Conservation (phyloP, 2,329 filamentous ascomycete genomes). For the Cryphonectria naterciae region DNA sequence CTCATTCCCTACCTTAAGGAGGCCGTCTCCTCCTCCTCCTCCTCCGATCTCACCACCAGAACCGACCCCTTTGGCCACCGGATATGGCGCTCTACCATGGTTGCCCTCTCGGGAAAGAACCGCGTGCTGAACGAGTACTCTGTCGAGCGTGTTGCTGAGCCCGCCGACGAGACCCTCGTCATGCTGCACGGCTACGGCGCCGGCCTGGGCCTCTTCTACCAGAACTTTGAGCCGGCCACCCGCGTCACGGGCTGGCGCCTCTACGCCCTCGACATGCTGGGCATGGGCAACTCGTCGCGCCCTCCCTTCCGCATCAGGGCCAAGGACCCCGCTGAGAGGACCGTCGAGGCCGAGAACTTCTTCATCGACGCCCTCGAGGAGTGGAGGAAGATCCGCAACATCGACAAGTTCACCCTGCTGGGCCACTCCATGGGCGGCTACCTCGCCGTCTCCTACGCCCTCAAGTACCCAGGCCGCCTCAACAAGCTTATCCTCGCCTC, state of each 20-base stretch:
- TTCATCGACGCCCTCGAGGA: conserved; percentile 96
- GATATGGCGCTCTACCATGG: conserved; percentile 83
- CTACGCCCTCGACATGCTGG: conserved; percentile 91
- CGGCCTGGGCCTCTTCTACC: conserved; percentile 96
- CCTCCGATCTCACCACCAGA: conserved; percentile 46
- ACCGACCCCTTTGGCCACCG: conserved; percentile 83
- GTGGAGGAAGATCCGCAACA: conserved; percentile 85
- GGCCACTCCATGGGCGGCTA: conserved; percentile 93
- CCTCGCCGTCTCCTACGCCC: conserved; percentile 89
- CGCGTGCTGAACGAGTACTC: conserved; percentile 91
- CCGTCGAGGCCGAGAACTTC: conserved; percentile 89
- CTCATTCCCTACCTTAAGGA: conserved; percentile 83
- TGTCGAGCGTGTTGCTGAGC: conserved; percentile 79
- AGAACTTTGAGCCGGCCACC: conserved; percentile 90
- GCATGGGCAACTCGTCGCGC: conserved; percentile 87
- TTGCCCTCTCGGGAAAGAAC: conserved; percentile 82
- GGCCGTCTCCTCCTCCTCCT: conserved; percentile 60
- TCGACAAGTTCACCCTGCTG: conserved; percentile 90
- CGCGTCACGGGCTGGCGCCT: conserved; percentile 81
- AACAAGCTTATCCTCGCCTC: conserved; percentile 97
- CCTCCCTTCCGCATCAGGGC: conserved; percentile 84
- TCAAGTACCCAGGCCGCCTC: conserved; percentile 92
- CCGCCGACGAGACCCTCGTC: conserved; percentile 82
- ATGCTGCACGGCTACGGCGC: conserved; percentile 98
- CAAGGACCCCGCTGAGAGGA: conserved; percentile 81